Evolutionary conservation across 768 basidiomycete genomes (phyloP).

Genomic region (Mycena vitilis): DNA sequence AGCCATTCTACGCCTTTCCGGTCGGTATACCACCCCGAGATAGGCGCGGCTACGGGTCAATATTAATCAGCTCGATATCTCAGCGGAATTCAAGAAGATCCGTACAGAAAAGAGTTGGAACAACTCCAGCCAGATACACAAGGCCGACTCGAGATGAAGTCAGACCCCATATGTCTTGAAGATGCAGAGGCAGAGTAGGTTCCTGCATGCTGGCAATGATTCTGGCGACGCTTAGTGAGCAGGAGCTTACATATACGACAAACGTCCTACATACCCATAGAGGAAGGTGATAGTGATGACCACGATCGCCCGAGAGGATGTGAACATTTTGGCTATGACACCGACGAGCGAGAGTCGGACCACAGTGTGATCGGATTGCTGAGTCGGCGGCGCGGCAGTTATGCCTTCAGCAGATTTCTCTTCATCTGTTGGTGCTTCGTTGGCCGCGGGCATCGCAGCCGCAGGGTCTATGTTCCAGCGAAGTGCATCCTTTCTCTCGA

Average conservation of each 20-base stretch:
- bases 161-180: slow-evolving; percentile 62
- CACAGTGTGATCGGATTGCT: background rate
- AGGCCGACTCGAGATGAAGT: slow-evolving; percentile 67
- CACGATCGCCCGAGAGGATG: slow-evolving; percentile 61
- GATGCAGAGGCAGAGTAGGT: slow-evolving; percentile 66
- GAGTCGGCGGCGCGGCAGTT: background rate
- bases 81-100: slow-evolving; percentile 2
- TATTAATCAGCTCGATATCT: background rate
- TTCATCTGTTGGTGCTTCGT: slow-evolving; percentile 18
- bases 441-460: slow-evolving; percentile 14
- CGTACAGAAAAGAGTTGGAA: slow-evolving; percentile 76
- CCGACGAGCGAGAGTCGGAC: slow-evolving; percentile 49
- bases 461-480: slow-evolving; percentile 60
- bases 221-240: slow-evolving; percentile 43
- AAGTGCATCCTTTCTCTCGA: slow-evolving; percentile 65
- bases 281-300: slow-evolving; percentile 59
- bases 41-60: slow-evolving; percentile 61
- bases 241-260: slow-evolving; percentile 4
- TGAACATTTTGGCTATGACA: slow-evolving; percentile 55
- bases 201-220: slow-evolving; percentile 63
- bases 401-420: slow-evolving; percentile 20
- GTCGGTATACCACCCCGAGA: slow-evolving; percentile 72
- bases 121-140: slow-evolving; percentile 72
- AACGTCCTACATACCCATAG: slow-evolving; percentile 63
- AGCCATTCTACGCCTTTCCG: slow-evolving; percentile 67